Evolutionary conservation across 2,329 filamentous ascomycete genomes (phyloP), one percentile per base, ranked within the genome.

Genomic region (Exophiala bonariae): DNA sequence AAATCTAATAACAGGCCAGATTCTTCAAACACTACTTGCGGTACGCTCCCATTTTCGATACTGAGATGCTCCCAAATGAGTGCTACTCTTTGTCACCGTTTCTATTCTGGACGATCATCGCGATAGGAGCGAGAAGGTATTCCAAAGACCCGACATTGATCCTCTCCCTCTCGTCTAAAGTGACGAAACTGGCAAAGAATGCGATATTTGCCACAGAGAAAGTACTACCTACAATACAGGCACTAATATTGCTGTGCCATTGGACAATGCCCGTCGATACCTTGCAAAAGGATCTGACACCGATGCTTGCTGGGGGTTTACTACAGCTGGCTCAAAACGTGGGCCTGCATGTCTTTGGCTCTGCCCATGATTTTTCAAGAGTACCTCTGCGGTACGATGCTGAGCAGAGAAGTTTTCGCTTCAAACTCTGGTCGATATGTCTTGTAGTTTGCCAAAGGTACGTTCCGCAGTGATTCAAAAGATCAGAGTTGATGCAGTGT

Each of bases 81-180:
- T 82, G 79, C 61, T 77, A 78, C 53, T 71, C 70, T 14, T 66
- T 76, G 23, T 81, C 78, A 38, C 79, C 77, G 14, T 66, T 86
- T 3, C 72, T 85, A 5, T 84, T 84, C 63, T 86, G 82, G 82
- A 80, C 80, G 23, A 79, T 85, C 40, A 71, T 85, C 36, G 76
- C 78, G 31, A 75, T 83, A 28, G 81, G 80, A 13, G 76, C 80
- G 23, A 75, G 82, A 31, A 75, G 80, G 34, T 83, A 78, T 52
- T 70, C 74, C 18, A 62, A 68, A 13, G 79, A 82, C 52, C 67
- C 75, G 0, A 70, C 67, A 8, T 64, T 85, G 20, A 67, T 85
- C 32, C 75, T 73, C 43, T 79, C 61, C 58, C 63, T 75, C 10
- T 60, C 68, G 17, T 41, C 36, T 5, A 39, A 31, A 26, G 30